These are phyloP conservation scores for Babesia divergens DNA, from an alignment of 169 alveolate species.

Conservation along the genomic window DNA sequence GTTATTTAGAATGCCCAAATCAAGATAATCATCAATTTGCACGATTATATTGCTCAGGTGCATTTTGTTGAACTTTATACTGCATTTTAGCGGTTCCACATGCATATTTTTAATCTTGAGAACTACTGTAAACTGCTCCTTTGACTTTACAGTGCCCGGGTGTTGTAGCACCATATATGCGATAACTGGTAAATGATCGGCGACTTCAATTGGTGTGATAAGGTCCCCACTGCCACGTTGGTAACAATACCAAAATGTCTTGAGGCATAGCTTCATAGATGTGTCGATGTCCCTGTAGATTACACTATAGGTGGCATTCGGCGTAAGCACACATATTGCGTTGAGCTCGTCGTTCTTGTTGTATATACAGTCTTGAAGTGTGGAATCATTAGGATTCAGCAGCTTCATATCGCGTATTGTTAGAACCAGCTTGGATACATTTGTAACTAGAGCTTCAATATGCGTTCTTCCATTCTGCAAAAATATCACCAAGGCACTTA, in stretches of 20 bases:
- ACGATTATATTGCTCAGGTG: neutral
- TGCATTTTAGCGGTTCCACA: neutral
- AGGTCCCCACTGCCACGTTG: conserved; percentile 27
- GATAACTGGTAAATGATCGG: neutral
- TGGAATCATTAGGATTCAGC: neutral
- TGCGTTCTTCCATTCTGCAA: conserved; percentile 24
- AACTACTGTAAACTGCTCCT: neutral
- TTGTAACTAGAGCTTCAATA: conserved; percentile 33
- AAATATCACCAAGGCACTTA: neutral
- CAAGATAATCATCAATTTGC: neutral
- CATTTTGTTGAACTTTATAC: neutral
- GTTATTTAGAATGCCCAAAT: neutral
- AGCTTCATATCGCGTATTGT: conserved; percentile 29
- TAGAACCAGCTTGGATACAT: conserved; percentile 9
- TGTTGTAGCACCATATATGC: neutral
- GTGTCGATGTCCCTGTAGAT: conserved; percentile 5
- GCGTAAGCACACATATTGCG: conserved; percentile 21
- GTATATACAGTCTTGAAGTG: neutral
- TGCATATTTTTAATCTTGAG: neutral
- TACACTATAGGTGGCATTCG: conserved; percentile 23
- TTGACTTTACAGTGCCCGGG: conserved; percentile 37
- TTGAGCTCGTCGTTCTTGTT: neutral
- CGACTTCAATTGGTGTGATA: neutral
- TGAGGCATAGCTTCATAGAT: neutral
- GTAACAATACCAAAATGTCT: conserved; percentile 5